Evolutionary conservation across 768 basidiomycete genomes (phyloP).

Genomic region (Hypsizygus marmoreus): DNA sequence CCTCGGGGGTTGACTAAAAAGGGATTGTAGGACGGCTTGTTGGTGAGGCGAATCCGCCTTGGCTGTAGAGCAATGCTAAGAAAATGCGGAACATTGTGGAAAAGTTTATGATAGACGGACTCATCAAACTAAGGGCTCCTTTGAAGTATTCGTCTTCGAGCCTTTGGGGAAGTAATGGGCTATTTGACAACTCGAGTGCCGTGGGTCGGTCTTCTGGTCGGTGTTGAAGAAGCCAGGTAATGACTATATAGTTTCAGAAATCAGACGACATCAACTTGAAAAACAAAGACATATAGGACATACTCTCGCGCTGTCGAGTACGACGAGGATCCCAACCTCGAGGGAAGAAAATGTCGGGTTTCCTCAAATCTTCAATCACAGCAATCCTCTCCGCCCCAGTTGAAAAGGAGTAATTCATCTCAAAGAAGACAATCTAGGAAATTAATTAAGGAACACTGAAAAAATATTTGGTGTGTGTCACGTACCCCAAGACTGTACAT

Average conservation of each 20-base stretch:
- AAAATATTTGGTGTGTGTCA: conserved; percentile 7
- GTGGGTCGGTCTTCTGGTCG: conserved; percentile 77
- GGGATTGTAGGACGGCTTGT: conserved; percentile 71
- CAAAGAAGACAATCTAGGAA: conserved; percentile 89
- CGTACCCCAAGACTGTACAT: conserved; percentile 92
- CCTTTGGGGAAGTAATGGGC: conserved; percentile 70
- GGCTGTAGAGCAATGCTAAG: conserved; percentile 39
- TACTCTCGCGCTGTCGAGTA: conserved; percentile 69
- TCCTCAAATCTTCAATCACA: conserved; percentile 78
- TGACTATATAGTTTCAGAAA: conserved; percentile 51
- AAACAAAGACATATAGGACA: conserved; percentile 22
- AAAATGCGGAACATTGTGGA: no score
- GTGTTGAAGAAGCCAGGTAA: conserved; percentile 79
- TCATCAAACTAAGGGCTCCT: conserved; percentile 74
- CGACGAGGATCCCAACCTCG: conserved; percentile 64
- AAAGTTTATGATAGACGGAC: no score
- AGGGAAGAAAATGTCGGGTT: conserved; percentile 78
- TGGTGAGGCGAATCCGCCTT: conserved; percentile 83
- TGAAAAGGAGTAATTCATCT: conserved; percentile 88
- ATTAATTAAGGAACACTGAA: conserved; percentile 1
- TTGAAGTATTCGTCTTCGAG: conserved; percentile 88
- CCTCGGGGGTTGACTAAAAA: conserved; percentile 75
- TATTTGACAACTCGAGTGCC: conserved; percentile 82
- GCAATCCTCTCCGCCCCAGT: conserved; percentile 84
- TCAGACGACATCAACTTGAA: background rate